Conservation (phyloP, 2,329 filamentous ascomycete species). For the Biscogniauxia mediterranea region DNA sequence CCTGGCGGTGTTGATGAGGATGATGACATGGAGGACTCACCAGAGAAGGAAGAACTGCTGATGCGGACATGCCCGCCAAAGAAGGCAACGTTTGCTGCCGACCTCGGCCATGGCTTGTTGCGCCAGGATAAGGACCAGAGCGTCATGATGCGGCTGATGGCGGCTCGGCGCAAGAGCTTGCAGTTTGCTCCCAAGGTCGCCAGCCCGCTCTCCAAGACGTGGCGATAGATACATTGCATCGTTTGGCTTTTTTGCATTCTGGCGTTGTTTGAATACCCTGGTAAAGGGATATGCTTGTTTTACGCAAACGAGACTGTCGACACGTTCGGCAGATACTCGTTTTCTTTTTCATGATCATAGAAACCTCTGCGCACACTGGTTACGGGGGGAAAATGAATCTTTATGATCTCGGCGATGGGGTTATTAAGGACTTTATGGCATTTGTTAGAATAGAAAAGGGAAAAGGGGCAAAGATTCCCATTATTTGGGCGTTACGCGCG, state of each 20-base stretch:
- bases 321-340: not conserved
- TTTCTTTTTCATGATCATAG: not conserved
- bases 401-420: too few relatives aligned
- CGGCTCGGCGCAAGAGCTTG: conserved; percentile 72
- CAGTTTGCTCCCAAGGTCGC: conserved; percentile 74
- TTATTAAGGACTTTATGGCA: too few relatives aligned
- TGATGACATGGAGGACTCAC: conserved; percentile 32
- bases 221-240: conserved; percentile 35
- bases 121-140: conserved; percentile 52
- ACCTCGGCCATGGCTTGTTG: conserved; percentile 46
- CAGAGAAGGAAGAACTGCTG: conserved; percentile 38
- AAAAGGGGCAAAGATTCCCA: too few relatives aligned
- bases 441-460: too few relatives aligned
- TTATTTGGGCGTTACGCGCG: too few relatives aligned
- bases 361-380: not conserved
- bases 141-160: conserved; percentile 63
- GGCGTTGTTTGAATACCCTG: not conserved
- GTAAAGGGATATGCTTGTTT: not conserved
- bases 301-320: not conserved
- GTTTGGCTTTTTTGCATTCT: not conserved
- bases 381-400: too few relatives aligned
- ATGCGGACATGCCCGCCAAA: conserved; percentile 57
- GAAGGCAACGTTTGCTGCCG: conserved; percentile 33
- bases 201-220: conserved; percentile 65
- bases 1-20: conserved; percentile 39